phyloP scores from a whole-genome alignment of 768 basidiomycete genomes.

The Leucocoprinus leucothites region DNA sequence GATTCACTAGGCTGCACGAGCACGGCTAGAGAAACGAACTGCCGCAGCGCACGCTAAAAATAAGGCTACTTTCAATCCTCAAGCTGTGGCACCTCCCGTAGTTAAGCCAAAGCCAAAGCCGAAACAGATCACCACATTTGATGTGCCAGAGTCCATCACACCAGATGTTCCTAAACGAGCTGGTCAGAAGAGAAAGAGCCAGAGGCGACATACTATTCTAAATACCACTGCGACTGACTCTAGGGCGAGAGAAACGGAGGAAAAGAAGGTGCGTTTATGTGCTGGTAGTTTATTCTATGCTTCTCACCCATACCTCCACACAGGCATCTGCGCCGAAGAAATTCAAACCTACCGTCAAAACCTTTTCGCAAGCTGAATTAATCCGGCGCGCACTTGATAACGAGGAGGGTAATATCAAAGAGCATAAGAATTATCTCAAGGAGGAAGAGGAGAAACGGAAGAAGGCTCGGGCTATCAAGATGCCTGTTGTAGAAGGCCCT shows the following conservation, averaged over 20 bases:
- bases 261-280: conserved; percentile 47
- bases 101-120: conserved; percentile 23
- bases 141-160: neutral
- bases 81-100: conserved; percentile 27
- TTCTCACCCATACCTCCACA: conserved; percentile 18
- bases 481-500: conserved; percentile 57
- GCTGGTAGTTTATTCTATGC: neutral
- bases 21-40: conserved; percentile 58
- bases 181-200: conserved; percentile 51
- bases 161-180: neutral
- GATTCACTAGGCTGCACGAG: conserved; percentile 45
- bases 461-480: conserved; percentile 58
- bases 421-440: conserved; percentile 76
- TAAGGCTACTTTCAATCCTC: conserved; percentile 65
- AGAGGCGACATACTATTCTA: conserved; percentile 65
- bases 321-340: conserved; percentile 66
- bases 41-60: conserved; percentile 67
- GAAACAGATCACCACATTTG: conserved; percentile 21
- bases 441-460: conserved; percentile 81
- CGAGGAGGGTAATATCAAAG: conserved; percentile 79
- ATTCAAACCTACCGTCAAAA: conserved; percentile 45
- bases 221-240: conserved; percentile 67
- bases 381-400: conserved; percentile 81
- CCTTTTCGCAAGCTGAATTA: conserved; percentile 77
- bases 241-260: conserved; percentile 61